Evolutionary conservation across 2,329 filamentous ascomycete genomes (phyloP), one percentile per base, ranked within the genome.

Genomic region (Microdochium trichocladiopsis): DNA sequence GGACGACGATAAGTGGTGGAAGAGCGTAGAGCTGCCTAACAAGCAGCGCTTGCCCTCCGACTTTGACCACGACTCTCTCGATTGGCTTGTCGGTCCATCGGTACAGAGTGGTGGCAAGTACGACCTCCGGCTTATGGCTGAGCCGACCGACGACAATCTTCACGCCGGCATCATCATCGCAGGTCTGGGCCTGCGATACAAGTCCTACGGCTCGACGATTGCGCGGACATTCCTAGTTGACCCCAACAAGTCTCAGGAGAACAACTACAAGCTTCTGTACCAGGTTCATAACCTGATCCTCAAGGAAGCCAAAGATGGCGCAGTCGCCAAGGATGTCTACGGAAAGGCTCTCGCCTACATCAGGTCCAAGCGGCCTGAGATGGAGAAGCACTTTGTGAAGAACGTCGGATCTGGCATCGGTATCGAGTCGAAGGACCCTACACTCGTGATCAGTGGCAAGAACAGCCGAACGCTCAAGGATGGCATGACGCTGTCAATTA

Each of bases 21-120:
- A 91, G 65, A 88, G 77, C 66, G 80, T 87, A 72, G 75, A 87
- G 64, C 74, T 89, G 59, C 83, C 83, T 2, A 83, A 78, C 66
- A 82, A 83, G 61, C 79, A 79, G 54, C 96, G 93, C 70, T 78
- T 96, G 51, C 90, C 93, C 1, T 78, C 83, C 16, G 91, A 95
- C 62, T 93, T 99, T 60, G 94, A 97, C 66, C 78, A 88, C 2
- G 74, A 85, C 55, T 90, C 96, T 65, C 83, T 99, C 51, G 94
- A 99, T 69, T 99, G 94, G 93, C 89, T 90, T 43, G 82, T 96
- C 54, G 89, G 88, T 4, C 93, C 93, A 2, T 84, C 91, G 1
- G 86, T 99, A 48, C 93, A 99, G 74, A 97, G 92, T 63, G 94
- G 95, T 60, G 94, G 94, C 60, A 92, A 90, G 62, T 99, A 95